These are phyloP conservation scores for Acarospora socialis DNA, from an alignment of 2,329 filamentous ascomycete species.

Conservation along the genomic window DNA sequence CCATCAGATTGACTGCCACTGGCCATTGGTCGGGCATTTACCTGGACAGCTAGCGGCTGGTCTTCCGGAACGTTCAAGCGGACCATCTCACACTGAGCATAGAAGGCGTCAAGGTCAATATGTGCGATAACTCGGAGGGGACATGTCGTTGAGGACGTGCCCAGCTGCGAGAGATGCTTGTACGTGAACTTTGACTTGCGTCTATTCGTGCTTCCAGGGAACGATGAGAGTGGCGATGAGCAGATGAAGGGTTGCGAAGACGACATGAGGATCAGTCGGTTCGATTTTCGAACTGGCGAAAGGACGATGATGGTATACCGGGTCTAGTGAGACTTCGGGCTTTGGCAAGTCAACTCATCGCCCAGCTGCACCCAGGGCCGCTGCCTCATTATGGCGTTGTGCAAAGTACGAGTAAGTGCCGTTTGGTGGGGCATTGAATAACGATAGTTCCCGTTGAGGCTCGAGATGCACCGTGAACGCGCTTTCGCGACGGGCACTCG, in stretches of 20 bases:
- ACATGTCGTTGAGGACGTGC: constrained; percentile 53
- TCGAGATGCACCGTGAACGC: too few relatives aligned
- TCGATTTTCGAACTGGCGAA: background rate
- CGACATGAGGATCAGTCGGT: too few relatives aligned
- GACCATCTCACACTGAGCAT: constrained; percentile 91
- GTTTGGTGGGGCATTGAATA: too few relatives aligned
- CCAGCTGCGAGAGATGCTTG: constrained; percentile 64
- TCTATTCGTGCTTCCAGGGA: constrained; percentile 9
- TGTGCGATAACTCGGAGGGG: constrained; percentile 81
- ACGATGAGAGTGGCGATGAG: constrained; percentile 30
- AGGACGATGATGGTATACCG: background rate
- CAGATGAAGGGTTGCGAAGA: constrained; percentile 33
- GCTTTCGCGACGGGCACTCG: too few relatives aligned
- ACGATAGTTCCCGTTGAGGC: too few relatives aligned
- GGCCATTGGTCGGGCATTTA: background rate
- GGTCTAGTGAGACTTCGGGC: too few relatives aligned
- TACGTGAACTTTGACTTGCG: constrained; percentile 64
- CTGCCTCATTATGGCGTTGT: too few relatives aligned
- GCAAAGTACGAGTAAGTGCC: too few relatives aligned
- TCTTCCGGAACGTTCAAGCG: constrained; percentile 60
- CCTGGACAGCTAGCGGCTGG: constrained; percentile 72
- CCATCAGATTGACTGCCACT: constrained; percentile 3
- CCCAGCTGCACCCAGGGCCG: too few relatives aligned
- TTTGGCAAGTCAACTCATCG: too few relatives aligned
- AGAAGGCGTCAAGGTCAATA: constrained; percentile 94